Base-by-base conservation (phyloP, 805 yeast species). In the Spathaspora gorwiae region DNA sequence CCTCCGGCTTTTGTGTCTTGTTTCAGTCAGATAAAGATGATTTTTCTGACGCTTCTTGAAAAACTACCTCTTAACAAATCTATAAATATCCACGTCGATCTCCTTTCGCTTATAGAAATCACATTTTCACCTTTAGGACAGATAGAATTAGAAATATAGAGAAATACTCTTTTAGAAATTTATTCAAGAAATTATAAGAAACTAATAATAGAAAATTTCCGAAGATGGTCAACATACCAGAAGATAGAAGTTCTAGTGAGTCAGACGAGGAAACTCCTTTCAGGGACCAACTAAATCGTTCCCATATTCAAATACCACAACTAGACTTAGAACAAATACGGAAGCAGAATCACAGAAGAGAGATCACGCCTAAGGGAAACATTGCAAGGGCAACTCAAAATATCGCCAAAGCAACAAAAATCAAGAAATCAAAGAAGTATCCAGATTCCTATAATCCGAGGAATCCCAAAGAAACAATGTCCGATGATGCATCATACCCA, bases 361-460 rank as follows among this genome's bases (percentile, higher is more conserved):
- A 26, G 19, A 24, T 35, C 13, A n/a, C 43, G 4, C 31, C 40
- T 7, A 37, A 47, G 19, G 12, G 38, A 14, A 27, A 36, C 11
- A 35, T 45, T 27, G 39, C 37, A 26, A 35, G 37, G 30, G 47
- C 50, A 30, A 13, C 40, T 10, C 40, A 26, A 29, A 46, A 40
- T 32, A 33, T 46, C 27, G 43, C 43, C 26, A 47, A 47, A 19
- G 41, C 38, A 24, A 15, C 45, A 6, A 47, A 44, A 26, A 44
- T 40, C 41, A 46, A 43, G 5, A 40, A 42, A 33, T 37, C 42
- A 19, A 38, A 33, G 7, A 31, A 39, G 24, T 44, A 37, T 24
- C 40, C 47, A 26, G 47, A 47, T 39, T 42, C 47, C 19, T 47
- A 47, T 19, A 35, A 7, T 8, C 45, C 45, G 7, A 33, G 36